A percentile compares a stretch with the other conserved stretches of the same genome.
Evolutionary conservation across 2,329 filamentous ascomycete genomes (phyloP).

Genomic region (Conoideocrella luteorostrata): DNA sequence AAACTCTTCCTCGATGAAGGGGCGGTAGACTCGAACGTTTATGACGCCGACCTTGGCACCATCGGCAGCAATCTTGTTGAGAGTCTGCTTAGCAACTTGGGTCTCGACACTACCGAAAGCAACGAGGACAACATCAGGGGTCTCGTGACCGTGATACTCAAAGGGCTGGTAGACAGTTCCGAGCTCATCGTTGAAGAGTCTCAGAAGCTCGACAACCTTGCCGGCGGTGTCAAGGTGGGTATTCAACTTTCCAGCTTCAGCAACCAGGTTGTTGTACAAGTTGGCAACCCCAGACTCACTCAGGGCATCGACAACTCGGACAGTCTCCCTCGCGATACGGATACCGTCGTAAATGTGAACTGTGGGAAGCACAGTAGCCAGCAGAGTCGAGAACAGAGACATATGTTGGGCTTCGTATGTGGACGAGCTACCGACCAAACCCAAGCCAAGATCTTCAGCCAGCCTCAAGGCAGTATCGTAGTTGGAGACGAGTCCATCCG

Average conservation of each 20-base stretch:
- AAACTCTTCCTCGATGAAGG: slow-evolving; percentile 93
- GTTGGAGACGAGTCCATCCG: slow-evolving; percentile 72
- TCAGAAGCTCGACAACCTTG: slow-evolving; percentile 63
- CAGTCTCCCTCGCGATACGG: slow-evolving; percentile 73
- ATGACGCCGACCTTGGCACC: slow-evolving; percentile 79
- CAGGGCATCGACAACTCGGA: slow-evolving; percentile 75
- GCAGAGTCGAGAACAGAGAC: slow-evolving; percentile 77
- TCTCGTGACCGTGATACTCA: slow-evolving; percentile 82
- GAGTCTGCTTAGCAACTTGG: slow-evolving; percentile 76
- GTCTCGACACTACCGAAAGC: slow-evolving; percentile 90
- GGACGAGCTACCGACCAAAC: slow-evolving; percentile 76
- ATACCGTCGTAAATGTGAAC: slow-evolving; percentile 87
- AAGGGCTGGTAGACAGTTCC: slow-evolving; percentile 91
- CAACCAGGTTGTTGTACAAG: slow-evolving; percentile 60
- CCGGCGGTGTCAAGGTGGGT: slow-evolving; percentile 67
- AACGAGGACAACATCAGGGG: slow-evolving; percentile 77
- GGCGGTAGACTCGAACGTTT: slow-evolving; percentile 88
- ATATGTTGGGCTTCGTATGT: slow-evolving; percentile 94
- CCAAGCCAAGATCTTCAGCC: slow-evolving; percentile 85
- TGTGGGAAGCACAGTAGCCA: slow-evolving; percentile 73
- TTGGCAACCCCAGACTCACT: slow-evolving; percentile 63
- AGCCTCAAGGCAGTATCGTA: slow-evolving; percentile 75
- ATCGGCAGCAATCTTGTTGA: slow-evolving; percentile 62
- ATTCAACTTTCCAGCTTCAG: slow-evolving; percentile 54
- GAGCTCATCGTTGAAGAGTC: slow-evolving; percentile 80